Percentiles rank a stretch among this genome's conserved stretches.
These are phyloP conservation scores for Styphnolobium japonicum DNA, from an alignment of 306 rosid species.

Conservation along the genomic window DNA sequence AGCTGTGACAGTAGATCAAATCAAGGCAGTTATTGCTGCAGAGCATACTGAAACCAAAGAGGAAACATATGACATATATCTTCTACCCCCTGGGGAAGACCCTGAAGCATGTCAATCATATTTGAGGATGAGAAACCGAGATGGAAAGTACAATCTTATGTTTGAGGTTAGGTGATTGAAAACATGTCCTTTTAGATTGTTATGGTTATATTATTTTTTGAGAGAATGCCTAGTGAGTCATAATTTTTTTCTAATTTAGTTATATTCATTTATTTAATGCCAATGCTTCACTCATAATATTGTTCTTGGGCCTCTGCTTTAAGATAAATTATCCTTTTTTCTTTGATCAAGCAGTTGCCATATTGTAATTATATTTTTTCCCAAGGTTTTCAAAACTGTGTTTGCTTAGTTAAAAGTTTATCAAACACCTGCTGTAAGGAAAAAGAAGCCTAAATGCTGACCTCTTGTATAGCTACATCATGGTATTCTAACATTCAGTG, in stretches of 20 bases:
- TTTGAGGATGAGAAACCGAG: constrained; percentile 98
- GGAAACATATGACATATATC: constrained; percentile 98
- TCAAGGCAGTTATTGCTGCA: constrained; percentile 69
- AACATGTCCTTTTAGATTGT: neutral
- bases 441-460: neutral
- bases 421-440: neutral
- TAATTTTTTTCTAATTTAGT: neutral
- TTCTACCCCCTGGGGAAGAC: constrained; percentile 98
- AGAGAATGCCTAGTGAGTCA: neutral
- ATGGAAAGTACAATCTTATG: constrained; percentile 99
- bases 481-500: neutral
- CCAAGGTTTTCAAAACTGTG: neutral
- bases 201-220: neutral
- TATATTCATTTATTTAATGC: constrained; percentile 12
- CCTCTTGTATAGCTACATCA: neutral
- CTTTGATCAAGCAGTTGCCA: neutral
- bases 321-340: constrained; percentile 4
- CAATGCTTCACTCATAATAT: neutral
- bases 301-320: neutral
- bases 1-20: constrained; percentile 72
- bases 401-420: neutral
- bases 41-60: constrained; percentile 74
- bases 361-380: neutral
- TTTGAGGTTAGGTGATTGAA: constrained; percentile 72
- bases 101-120: constrained; percentile 99